A percentile compares a stretch with the other conserved stretches of the same genome.
These are phyloP conservation scores for Balamuthia mandrillaris DNA, from an alignment of 208 protist species.

Conservation along the genomic window DNA sequence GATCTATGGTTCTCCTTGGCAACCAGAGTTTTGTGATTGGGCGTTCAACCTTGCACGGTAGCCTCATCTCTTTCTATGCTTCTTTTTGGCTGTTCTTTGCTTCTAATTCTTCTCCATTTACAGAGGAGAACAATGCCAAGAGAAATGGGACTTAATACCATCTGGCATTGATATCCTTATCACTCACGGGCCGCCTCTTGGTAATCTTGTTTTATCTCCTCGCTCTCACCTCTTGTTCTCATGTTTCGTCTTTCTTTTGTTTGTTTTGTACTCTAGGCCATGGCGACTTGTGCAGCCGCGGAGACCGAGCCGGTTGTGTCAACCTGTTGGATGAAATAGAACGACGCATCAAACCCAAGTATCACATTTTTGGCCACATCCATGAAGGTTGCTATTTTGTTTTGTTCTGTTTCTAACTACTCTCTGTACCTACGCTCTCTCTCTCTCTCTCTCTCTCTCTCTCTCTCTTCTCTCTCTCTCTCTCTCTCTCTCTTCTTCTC, in stretches of 20 bases:
- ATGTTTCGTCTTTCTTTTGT: no score
- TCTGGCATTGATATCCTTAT: constrained; percentile 44
- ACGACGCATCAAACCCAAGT: constrained; percentile 15
- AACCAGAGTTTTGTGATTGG: constrained; percentile 49
- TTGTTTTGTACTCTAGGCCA: constrained; percentile 19
- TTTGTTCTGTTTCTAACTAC: no score
- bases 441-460: no score
- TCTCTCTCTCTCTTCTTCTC: no score
- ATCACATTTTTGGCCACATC: constrained; percentile 57
- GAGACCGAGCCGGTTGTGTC: constrained; percentile 40
- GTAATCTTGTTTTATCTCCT: no score
- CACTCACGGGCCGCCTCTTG: constrained; percentile 48
- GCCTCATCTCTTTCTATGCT: not conserved
- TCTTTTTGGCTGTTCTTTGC: not conserved
- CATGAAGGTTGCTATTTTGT: no score
- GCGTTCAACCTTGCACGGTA: constrained; percentile 42
- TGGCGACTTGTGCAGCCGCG: constrained; percentile 30
- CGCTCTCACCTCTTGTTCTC: no score
- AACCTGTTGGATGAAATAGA: constrained; percentile 42
- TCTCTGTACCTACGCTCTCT: no score
- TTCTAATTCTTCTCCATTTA: no score
- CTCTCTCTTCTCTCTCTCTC: no score
- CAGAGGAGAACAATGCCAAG: not conserved
- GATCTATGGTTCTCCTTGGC: constrained; percentile 51
- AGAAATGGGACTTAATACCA: constrained; percentile 44